Percentiles rank a stretch among this genome's conserved stretches.
Evolutionary conservation across 371 early-diverging fungal species (phyloP).

Genomic region (Rhizoclosmatium hyalinum): DNA sequence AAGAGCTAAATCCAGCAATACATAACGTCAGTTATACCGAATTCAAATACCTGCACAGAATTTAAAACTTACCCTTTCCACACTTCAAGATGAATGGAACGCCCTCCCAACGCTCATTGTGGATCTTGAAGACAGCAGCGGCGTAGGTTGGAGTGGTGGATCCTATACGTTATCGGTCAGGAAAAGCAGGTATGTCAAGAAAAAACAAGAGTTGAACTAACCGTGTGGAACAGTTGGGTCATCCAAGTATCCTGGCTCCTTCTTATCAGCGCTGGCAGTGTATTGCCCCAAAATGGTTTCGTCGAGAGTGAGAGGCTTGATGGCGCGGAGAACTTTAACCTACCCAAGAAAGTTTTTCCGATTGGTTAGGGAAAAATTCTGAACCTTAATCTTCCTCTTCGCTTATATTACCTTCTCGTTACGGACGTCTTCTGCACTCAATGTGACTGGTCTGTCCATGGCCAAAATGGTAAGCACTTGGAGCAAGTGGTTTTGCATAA

Average conservation of each 20-base stretch:
- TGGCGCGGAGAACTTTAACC: slow-evolving; percentile 86
- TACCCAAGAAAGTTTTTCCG: slow-evolving; percentile 25
- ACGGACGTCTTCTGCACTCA: slow-evolving; percentile 89
- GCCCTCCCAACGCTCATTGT: slow-evolving; percentile 95
- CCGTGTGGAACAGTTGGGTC: slow-evolving; percentile 82
- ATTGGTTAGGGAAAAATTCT: too few relatives aligned
- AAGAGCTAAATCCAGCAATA: slow-evolving; percentile 63
- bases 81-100: slow-evolving; percentile 97
- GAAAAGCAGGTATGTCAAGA: not conserved
- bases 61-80: slow-evolving; percentile 76
- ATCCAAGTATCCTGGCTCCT: slow-evolving; percentile 89
- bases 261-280: slow-evolving; percentile 70
- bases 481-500: slow-evolving; percentile 96
- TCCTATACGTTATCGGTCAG: slow-evolving; percentile 50
- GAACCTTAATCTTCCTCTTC: not conserved
- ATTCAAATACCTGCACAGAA: not conserved
- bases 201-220: not conserved
- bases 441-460: slow-evolving; percentile 90
- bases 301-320: slow-evolving; percentile 75
- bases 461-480: slow-evolving; percentile 92
- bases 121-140: slow-evolving; percentile 79
- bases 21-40: not conserved
- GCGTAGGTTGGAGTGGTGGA: slow-evolving; percentile 94
- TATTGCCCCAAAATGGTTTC: slow-evolving; percentile 93
- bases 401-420: slow-evolving; percentile 76